Base-by-base conservation (phyloP, 805 yeast species). In the Saccharomycopsis sp. region DNA sequence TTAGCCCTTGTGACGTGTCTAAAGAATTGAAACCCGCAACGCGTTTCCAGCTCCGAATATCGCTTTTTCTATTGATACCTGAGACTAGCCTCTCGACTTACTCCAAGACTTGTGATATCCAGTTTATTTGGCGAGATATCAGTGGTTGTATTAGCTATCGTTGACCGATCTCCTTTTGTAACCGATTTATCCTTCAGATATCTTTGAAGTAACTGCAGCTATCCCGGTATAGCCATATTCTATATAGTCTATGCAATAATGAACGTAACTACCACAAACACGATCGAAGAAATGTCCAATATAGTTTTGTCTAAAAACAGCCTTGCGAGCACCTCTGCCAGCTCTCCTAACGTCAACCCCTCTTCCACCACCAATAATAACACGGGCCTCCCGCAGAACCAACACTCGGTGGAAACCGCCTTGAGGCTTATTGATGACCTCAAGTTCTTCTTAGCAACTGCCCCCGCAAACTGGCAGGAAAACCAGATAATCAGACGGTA, bases 401-500 rank as follows among this genome's bases (percentile, higher is more conserved):
- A 9, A 34, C 57, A 57, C 23, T 51, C 63, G 1, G 69, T 74
- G 1, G 78, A 77, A 58, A 88, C 83, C 66, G 78, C 87, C 12
- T 70, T 86, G 54, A 74, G 85, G 57, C 73, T 84, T 53, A 84
- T 87, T 23, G 91, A 87, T 63, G 94, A 88, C 67, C 72, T 92
- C 64, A 89, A 90, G 74, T 86, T 86, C 72, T 93, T 93, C 67
- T 74, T 93, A 52, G 89, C 90, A 1, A 89, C 97, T 0, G 98
- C 98, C 0, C 98, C 99, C 0, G 93, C 94, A 2, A 87, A 86
- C 67, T 93, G 97, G 96, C 90, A 85, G 68, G 87, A 84, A 60
- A 85, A 86, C 65, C 97, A 93, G 69, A 85, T 89, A 52, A 88
- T 94, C 54, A 78, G 96, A 67, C 76, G 97, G 56, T 93, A 89